phyloP scores from a whole-genome alignment of 768 basidiomycete genomes.

The Sporobolomyces roseus region DNA sequence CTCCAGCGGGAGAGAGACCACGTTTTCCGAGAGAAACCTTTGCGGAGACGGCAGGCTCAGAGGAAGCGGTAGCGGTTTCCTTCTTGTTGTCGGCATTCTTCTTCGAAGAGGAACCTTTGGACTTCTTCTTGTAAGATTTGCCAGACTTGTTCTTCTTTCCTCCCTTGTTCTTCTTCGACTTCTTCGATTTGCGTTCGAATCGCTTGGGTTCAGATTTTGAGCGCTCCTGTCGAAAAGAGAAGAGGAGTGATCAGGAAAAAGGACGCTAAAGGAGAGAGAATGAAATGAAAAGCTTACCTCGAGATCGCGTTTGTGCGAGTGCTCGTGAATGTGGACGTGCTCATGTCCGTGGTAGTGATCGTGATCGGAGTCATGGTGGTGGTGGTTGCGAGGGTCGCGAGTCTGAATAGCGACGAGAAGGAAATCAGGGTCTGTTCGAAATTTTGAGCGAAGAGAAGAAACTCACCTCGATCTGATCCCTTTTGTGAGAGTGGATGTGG shows the following conservation, averaged over 20 bases:
- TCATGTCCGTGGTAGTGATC: neutral
- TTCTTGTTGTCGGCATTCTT: neutral
- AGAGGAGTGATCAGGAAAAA: neutral
- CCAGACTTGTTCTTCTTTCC: conserved; percentile 24
- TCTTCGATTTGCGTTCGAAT: conserved; percentile 12
- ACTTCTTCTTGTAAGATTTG: neutral
- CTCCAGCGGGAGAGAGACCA: conserved; percentile 27
- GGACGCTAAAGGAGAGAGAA: neutral
- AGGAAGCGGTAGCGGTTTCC: neutral
- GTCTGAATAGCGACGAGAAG: no score
- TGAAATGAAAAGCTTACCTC: neutral
- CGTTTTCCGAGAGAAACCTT: conserved; percentile 22
- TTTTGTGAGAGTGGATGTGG: conserved; percentile 29
- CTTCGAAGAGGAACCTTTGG: conserved; percentile 1
- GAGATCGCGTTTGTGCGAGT: conserved; percentile 33
- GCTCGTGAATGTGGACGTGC: conserved; percentile 17
- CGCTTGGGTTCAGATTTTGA: conserved; percentile 10
- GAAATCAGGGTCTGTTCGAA: no score
- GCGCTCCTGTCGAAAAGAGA: conserved; percentile 4
- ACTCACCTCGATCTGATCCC: conserved; percentile 29
- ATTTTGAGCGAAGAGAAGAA: neutral
- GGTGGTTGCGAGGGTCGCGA: conserved; percentile 7
- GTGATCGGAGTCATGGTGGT: neutral
- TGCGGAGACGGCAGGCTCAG: conserved; percentile 6
- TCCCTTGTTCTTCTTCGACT: no score